phyloP scores from a whole-genome alignment of 345 rosid genomes.

The Euphorbia lathyris region DNA sequence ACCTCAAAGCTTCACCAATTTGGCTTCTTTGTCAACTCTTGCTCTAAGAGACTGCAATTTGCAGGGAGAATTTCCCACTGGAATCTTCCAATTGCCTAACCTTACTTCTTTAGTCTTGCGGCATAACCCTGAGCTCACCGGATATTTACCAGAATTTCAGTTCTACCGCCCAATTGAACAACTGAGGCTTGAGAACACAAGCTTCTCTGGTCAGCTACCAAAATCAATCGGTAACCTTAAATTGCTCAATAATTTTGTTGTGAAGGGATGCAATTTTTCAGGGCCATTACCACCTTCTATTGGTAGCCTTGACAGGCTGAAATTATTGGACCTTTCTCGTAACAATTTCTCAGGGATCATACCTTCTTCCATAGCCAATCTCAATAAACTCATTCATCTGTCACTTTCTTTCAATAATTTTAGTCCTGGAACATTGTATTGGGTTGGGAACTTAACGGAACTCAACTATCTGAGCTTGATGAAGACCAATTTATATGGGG shows the following conservation, averaged over 20 bases:
- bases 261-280: neutral
- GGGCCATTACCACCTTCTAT: slow-evolving; percentile 18
- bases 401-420: neutral
- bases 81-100: neutral
- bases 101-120: neutral
- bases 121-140: neutral
- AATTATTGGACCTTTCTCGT: neutral
- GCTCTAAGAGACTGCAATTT: neutral
- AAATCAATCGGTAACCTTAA: neutral
- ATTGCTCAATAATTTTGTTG: neutral
- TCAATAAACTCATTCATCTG: neutral
- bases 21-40: neutral
- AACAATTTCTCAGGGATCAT: neutral
- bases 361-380: neutral
- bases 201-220: neutral
- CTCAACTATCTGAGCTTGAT: neutral
- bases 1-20: neutral
- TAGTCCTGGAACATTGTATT: neutral
- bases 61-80: neutral
- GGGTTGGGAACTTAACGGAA: neutral
- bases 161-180: neutral
- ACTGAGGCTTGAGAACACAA: neutral
- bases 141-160: neutral
- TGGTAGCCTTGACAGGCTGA: neutral
- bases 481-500: neutral